These are phyloP conservation scores for Kandelia obovata DNA, from an alignment of 345 rosid species.

Conservation along the genomic window DNA sequence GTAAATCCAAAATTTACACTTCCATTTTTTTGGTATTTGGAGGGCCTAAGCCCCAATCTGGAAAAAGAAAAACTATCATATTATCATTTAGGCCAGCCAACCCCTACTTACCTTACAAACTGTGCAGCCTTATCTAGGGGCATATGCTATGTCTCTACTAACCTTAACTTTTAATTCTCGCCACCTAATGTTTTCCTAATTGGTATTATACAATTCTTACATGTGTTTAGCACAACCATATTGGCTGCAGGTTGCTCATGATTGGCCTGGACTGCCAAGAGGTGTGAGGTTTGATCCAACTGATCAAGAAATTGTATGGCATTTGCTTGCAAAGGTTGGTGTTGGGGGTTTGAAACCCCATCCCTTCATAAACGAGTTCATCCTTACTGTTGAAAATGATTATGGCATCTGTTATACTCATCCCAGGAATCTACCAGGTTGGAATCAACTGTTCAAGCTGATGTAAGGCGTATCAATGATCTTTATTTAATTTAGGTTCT, in stretches of 20 bases:
- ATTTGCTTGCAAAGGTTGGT: conserved; percentile 69
- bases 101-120: too few species aligned
- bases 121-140: too few species aligned
- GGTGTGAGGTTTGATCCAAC: conserved; percentile 97
- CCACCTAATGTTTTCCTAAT: not conserved
- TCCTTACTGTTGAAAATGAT: conserved; percentile 69
- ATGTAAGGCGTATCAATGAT: not conserved
- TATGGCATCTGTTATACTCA: conserved; percentile 96
- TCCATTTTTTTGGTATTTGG: too few species aligned
- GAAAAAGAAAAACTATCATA: too few species aligned
- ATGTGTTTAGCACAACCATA: not conserved
- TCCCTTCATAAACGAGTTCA: conserved; percentile 78
- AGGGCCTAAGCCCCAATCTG: too few species aligned
- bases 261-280: conserved; percentile 90
- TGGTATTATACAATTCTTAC: not conserved
- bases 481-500: conserved; percentile 6
- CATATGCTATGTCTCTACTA: too few species aligned
- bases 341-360: conserved; percentile 45
- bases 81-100: too few species aligned
- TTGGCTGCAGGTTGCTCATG: conserved; percentile 59
- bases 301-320: conserved; percentile 86
- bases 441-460: conserved; percentile 11
- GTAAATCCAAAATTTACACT: too few species aligned
- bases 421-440: conserved; percentile 92
- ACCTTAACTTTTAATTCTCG: not conserved